Evolutionary conservation across 169 alveolate species (phyloP).

Genomic region (Plasmodium gaboni): DNA sequence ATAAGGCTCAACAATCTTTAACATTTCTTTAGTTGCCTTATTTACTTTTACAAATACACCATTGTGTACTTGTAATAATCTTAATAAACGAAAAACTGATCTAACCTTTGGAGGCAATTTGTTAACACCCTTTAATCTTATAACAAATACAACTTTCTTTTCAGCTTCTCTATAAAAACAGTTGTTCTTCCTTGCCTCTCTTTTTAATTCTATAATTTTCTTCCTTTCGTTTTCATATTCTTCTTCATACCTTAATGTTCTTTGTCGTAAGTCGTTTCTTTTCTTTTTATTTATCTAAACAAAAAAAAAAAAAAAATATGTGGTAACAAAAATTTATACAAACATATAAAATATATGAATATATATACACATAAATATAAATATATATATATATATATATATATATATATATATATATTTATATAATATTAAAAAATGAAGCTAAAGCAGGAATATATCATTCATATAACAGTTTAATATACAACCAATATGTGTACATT

Average conservation of each 20-base stretch:
- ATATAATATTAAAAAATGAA: neutral
- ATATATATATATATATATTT: too few relatives aligned
- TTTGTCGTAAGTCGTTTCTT: slow-evolving; percentile 73
- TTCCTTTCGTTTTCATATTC: slow-evolving; percentile 82
- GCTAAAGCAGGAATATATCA: too few relatives aligned
- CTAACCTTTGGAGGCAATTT: slow-evolving; percentile 97
- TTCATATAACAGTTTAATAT: too few relatives aligned
- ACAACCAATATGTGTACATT: neutral
- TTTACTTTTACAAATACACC: slow-evolving; percentile 97
- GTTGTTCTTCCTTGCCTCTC: slow-evolving; percentile 86
- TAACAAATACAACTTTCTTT: slow-evolving; percentile 95
- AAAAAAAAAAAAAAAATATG: neutral
- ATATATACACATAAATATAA: too few relatives aligned
- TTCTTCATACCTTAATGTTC: slow-evolving; percentile 84
- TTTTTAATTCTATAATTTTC: slow-evolving; percentile 79
- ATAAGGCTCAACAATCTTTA: slow-evolving; percentile 96
- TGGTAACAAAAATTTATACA: too few relatives aligned
- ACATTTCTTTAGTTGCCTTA: slow-evolving; percentile 98
- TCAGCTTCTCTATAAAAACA: slow-evolving; percentile 91
- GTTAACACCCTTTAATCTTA: slow-evolving; percentile 97
- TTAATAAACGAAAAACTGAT: slow-evolving; percentile 95
- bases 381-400: too few relatives aligned
- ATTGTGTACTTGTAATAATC: slow-evolving; percentile 98
- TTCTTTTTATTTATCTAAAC: slow-evolving; percentile 39
- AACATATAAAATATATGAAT: too few relatives aligned